Evolutionary conservation across 768 basidiomycete genomes (phyloP).

Genomic region (Mycena alexandri): DNA sequence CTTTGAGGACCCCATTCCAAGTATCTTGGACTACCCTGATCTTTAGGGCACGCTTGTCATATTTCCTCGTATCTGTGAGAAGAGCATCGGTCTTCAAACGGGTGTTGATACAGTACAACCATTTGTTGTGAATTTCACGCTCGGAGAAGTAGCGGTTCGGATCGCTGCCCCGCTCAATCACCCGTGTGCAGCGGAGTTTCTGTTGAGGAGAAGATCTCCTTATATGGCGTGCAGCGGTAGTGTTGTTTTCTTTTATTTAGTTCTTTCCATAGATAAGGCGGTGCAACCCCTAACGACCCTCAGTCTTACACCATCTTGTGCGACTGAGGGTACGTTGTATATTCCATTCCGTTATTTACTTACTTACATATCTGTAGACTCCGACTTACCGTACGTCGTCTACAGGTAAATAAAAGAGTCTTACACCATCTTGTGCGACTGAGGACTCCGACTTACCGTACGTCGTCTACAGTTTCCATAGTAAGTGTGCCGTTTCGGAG

Average conservation of each 20-base stretch:
- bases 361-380: no score
- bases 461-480: no score
- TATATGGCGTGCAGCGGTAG: no score
- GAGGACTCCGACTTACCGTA: not conserved
- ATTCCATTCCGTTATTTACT: no score
- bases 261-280: not conserved
- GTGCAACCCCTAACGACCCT: not conserved
- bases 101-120: not conserved
- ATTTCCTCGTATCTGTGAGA: not conserved
- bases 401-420: slow-evolving; percentile 17
- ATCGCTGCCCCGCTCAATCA: no score
- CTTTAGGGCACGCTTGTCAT: not conserved
- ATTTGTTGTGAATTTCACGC: not conserved
- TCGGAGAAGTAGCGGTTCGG: no score
- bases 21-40: not conserved
- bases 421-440: slow-evolving; percentile 3
- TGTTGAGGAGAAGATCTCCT: no score
- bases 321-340: slow-evolving; percentile 21
- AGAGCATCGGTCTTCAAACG: not conserved
- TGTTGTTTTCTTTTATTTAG: not conserved
- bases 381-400: slow-evolving; percentile 13
- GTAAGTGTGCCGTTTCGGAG: no score
- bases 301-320: slow-evolving; percentile 14
- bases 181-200: no score
- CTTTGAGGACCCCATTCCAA: slow-evolving; percentile 2